Percentiles rank a stretch among this genome's conserved stretches.
phyloP scores from a whole-genome alignment of 148 eudicot species.

The Cornus suecica region DNA sequence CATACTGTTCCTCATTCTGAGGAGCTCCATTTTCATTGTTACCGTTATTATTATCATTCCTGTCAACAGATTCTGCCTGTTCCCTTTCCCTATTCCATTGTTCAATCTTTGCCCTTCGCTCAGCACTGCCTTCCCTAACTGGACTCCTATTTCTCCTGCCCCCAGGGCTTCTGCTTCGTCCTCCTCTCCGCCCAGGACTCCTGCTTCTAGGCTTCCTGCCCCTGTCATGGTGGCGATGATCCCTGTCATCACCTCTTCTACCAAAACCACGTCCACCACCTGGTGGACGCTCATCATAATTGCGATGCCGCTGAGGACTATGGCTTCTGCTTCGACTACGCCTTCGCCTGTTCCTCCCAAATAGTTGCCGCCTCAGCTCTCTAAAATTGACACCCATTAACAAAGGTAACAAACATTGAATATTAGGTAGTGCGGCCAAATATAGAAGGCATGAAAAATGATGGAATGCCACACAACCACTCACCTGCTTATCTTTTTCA shows the following conservation, averaged over 20 bases:
- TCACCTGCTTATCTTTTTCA: conserved; percentile 91
- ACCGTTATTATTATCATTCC: conserved; percentile 26
- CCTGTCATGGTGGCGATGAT: conserved; percentile 56
- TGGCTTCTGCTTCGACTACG: conserved; percentile 74
- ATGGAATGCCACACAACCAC: background rate
- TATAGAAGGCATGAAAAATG: background rate
- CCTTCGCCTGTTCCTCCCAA: conserved; percentile 71
- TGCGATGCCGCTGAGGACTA: conserved; percentile 65
- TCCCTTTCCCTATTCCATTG: conserved; percentile 96
- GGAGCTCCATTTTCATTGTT: conserved; percentile 23
- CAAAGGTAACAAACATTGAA: background rate
- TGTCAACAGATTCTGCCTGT: conserved; percentile 41
- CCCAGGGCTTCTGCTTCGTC: conserved; percentile 87
- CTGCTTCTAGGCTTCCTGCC: conserved; percentile 87
- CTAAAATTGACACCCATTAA: conserved; percentile 26
- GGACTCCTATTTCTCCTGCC: conserved; percentile 83
- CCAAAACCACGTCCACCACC: conserved; percentile 83
- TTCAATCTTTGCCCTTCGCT: conserved; percentile 96
- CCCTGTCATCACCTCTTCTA: conserved; percentile 76
- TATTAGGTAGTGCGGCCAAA: background rate
- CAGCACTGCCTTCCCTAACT: conserved; percentile 85
- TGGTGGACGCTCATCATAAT: conserved; percentile 60
- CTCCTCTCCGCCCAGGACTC: conserved; percentile 79
- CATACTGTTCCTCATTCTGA: conserved; percentile 36
- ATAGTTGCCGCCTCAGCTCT: conserved; percentile 81